Evolutionary conservation across 2,329 filamentous ascomycete genomes (phyloP).

Genomic region (Stagonosporopsis tanaceti): DNA sequence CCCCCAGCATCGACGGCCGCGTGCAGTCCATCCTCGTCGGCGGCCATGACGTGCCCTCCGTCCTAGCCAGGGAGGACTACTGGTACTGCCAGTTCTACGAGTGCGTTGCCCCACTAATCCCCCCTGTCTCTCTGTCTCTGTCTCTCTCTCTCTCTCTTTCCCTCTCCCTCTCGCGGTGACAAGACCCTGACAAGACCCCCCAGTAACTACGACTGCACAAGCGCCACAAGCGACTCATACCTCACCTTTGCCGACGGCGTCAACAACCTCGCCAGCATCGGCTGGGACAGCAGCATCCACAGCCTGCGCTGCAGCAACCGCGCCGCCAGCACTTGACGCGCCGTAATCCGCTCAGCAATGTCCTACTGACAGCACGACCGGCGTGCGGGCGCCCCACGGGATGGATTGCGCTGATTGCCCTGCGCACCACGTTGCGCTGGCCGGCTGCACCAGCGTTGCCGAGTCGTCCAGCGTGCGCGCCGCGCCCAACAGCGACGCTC

Average conservation of each 20-base stretch:
- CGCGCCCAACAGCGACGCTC: no score
- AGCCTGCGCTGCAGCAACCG: conserved; percentile 39
- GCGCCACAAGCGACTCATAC: conserved; percentile 26
- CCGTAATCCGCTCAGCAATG: background rate
- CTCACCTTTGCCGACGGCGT: conserved; percentile 40
- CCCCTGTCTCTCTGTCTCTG: no score
- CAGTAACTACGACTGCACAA: conserved; percentile 45
- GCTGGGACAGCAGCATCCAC: conserved; percentile 41
- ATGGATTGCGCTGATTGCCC: background rate
- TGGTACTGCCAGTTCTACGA: conserved; percentile 49
- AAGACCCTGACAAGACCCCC: conserved; percentile 12
- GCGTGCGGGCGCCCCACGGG: background rate
- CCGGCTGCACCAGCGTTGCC: background rate
- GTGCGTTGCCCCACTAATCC: conserved; percentile 16
- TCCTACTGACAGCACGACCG: background rate
- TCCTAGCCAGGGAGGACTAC: conserved; percentile 36
- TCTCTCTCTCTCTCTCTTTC: no score
- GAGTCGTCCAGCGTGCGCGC: no score
- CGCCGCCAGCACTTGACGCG: conserved; percentile 6
- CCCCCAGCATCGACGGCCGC: conserved; percentile 42
- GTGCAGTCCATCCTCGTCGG: conserved; percentile 44
- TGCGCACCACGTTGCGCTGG: no score
- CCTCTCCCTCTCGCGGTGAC: no score
- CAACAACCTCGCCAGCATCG: conserved; percentile 42
- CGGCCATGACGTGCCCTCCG: conserved; percentile 37